These are phyloP conservation scores for Botrytis aclada DNA, from an alignment of 2,329 filamentous ascomycete genomes.

Conservation along the genomic window DNA sequence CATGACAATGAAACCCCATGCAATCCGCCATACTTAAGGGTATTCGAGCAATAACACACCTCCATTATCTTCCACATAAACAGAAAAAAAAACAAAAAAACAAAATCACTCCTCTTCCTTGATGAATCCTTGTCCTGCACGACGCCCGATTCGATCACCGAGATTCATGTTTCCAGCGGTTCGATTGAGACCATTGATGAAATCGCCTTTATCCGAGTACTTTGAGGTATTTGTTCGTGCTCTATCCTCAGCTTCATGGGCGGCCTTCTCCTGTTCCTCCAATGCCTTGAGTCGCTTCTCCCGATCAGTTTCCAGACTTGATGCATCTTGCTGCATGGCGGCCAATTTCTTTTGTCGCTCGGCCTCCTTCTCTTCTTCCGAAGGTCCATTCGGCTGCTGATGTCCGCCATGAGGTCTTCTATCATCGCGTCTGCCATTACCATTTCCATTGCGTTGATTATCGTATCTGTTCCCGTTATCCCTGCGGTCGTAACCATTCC, in stretches of 20 bases:
- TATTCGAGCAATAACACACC: neutral
- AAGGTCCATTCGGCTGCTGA: slow-evolving; percentile 5
- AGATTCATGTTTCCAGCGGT: slow-evolving; percentile 53
- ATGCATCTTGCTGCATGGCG: slow-evolving; percentile 70
- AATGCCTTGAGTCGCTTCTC: slow-evolving; percentile 64
- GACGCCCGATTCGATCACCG: slow-evolving; percentile 51
- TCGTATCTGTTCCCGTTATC: slow-evolving; percentile 28
- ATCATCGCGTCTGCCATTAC: slow-evolving; percentile 34
- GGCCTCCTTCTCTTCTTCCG: slow-evolving; percentile 43
- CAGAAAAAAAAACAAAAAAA: slow-evolving; percentile 2
- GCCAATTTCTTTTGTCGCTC: slow-evolving; percentile 66
- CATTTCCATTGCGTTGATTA: slow-evolving; percentile 29
- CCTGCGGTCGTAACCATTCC: slow-evolving; percentile 24
- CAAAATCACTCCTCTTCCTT: slow-evolving; percentile 41
- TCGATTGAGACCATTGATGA: slow-evolving; percentile 61
- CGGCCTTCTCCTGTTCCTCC: slow-evolving; percentile 60
- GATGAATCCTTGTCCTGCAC: slow-evolving; percentile 44
- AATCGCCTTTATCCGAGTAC: slow-evolving; percentile 61
- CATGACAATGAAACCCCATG: neutral
- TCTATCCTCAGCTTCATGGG: slow-evolving; percentile 64
- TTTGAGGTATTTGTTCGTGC: slow-evolving; percentile 57
- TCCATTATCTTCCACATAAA: neutral
- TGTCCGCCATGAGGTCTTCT: slow-evolving; percentile 18
- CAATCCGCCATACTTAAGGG: neutral
- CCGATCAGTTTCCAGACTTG: slow-evolving; percentile 67